Evolutionary conservation across 2,329 filamentous ascomycete genomes (phyloP).

Genomic region (Sporothrix globosa): DNA sequence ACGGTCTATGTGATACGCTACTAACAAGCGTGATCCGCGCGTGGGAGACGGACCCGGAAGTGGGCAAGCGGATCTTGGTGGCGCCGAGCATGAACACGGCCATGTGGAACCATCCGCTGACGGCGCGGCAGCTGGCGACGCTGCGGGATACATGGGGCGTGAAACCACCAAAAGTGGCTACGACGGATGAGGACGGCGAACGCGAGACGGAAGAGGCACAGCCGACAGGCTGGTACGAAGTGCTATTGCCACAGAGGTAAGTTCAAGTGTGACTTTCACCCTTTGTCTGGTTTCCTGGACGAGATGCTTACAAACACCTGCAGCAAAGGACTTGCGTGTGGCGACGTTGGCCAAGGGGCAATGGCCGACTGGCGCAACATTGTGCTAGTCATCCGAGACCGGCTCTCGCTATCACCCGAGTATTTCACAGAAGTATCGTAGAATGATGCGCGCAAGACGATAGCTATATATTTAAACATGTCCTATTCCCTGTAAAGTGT

Average conservation of each 20-base stretch:
- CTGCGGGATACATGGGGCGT: constrained; percentile 76
- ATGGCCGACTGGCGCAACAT: constrained; percentile 83
- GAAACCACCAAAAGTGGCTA: constrained; percentile 33
- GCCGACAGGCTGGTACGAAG: constrained; percentile 62
- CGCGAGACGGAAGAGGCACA: constrained; percentile 30
- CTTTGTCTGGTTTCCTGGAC: too few relatives aligned
- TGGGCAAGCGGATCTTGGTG: constrained; percentile 70
- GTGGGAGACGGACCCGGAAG: constrained; percentile 75
- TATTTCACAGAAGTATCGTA: constrained; percentile 4
- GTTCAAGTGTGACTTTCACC: background rate
- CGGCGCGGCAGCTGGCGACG: constrained; percentile 68
- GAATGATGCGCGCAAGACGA: background rate
- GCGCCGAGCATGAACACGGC: constrained; percentile 79
- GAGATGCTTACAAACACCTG: background rate
- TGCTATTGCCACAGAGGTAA: constrained; percentile 67
- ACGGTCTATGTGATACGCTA: constrained; percentile 76
- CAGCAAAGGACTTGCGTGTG: constrained; percentile 76
- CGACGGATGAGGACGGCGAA: constrained; percentile 35
- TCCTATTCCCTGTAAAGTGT: too few relatives aligned
- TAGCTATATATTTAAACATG: too few relatives aligned
- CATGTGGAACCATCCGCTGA: constrained; percentile 89
- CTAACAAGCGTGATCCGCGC: constrained; percentile 75
- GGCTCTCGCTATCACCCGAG: constrained; percentile 46
- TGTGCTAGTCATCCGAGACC: constrained; percentile 64
- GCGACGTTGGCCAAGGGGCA: constrained; percentile 77